Percentiles rank a stretch among this genome's conserved stretches.
Conservation (phyloP, 371 early-diverging fungal species). For the Mortierella sp. region DNA sequence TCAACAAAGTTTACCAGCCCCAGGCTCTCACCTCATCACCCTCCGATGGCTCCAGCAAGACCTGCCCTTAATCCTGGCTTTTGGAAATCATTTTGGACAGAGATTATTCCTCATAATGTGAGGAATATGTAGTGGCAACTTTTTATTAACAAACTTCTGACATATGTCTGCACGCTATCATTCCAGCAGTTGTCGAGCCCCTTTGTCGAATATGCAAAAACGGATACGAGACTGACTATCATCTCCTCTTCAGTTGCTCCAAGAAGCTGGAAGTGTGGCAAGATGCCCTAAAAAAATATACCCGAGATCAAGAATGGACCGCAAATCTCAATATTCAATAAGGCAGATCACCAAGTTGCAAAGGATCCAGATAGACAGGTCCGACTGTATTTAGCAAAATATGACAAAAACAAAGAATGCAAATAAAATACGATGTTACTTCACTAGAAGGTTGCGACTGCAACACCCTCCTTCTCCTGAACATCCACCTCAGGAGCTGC, state of each 20-base stretch:
- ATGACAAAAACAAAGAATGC: too few relatives aligned
- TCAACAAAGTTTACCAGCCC: neutral
- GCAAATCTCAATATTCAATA: too few relatives aligned
- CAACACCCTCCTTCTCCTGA: constrained; percentile 50
- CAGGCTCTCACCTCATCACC: neutral
- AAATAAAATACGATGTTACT: too few relatives aligned
- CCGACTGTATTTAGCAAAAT: too few relatives aligned
- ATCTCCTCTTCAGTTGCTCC: constrained; percentile 14
- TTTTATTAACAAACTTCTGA: constrained; percentile 3
- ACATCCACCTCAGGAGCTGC: constrained; percentile 16
- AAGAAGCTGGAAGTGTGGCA: constrained; percentile 15
- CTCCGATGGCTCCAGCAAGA: neutral
- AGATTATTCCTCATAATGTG: constrained; percentile 1
- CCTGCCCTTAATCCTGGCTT: neutral
- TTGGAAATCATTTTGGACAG: constrained; percentile 9
- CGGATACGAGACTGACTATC: neutral
- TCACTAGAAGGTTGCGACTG: constrained; percentile 42
- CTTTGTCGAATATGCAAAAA: neutral
- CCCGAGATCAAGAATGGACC: neutral
- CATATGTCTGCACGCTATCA: neutral
- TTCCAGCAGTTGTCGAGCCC: neutral
- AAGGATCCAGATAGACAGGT: too few relatives aligned
- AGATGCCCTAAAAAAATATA: neutral
- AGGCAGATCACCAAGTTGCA: too few relatives aligned
- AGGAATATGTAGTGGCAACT: constrained; percentile 9